Conservation (phyloP, 352 stramenopile species). For the Pythium dissotocum region DNA sequence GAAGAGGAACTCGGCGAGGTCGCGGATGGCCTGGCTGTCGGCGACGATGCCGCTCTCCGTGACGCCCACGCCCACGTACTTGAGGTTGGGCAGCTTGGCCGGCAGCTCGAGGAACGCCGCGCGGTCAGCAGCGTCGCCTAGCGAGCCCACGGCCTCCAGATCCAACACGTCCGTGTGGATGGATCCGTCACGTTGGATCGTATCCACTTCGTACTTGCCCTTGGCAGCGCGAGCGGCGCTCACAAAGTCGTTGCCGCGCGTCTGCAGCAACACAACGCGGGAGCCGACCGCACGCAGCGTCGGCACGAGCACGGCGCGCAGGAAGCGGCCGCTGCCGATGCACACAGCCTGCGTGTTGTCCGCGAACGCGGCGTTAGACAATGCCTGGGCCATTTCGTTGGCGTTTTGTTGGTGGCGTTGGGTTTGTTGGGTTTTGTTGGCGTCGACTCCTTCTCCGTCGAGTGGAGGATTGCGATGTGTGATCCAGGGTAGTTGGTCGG, state of each 20-base stretch:
- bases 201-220: conserved; percentile 69
- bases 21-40: conserved; percentile 38
- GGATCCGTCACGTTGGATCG: conserved; percentile 46
- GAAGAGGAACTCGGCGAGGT: conserved; percentile 60
- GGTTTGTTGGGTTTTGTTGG: conserved; percentile 2
- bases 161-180: conserved; percentile 42
- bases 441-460: neutral
- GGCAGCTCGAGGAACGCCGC: conserved; percentile 30
- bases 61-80: conserved; percentile 61
- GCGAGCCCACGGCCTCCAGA: conserved; percentile 32
- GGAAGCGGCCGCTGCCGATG: conserved; percentile 73
- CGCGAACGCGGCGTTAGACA: conserved; percentile 23
- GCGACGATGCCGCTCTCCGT: conserved; percentile 53
- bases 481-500: neutral
- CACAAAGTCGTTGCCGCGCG: conserved; percentile 56
- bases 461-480: neutral
- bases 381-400: conserved; percentile 21
- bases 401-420: neutral
- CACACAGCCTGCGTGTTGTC: conserved; percentile 43
- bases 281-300: conserved; percentile 38
- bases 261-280: conserved; percentile 64
- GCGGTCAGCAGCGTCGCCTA: conserved; percentile 22
- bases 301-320: conserved; percentile 70
- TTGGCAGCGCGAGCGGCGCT: conserved; percentile 32
- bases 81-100: conserved; percentile 28